These are phyloP conservation scores for Candida xiaguanensis DNA, from an alignment of 805 yeast species.

Conservation along the genomic window DNA sequence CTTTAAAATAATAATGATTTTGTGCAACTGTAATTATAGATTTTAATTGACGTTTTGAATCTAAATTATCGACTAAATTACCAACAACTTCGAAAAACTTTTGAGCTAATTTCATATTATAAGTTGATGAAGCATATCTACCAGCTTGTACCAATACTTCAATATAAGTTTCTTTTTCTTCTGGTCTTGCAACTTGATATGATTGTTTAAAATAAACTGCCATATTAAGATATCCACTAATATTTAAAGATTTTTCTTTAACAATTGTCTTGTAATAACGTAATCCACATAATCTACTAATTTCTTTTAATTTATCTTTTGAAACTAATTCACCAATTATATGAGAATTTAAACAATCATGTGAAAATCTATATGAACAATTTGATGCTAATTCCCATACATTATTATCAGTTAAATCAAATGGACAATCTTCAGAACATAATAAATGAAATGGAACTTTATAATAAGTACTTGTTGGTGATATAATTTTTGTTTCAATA, in stretches of 20 bases:
- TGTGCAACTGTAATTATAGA: slow-evolving; percentile 30
- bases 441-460: slow-evolving; percentile 45
- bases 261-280: slow-evolving; percentile 26
- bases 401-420: slow-evolving; percentile 24
- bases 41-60: slow-evolving; percentile 18
- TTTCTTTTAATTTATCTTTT: slow-evolving; percentile 21
- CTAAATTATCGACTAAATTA: slow-evolving; percentile 18
- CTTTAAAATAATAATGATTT: slow-evolving; percentile 22
- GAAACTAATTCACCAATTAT: slow-evolving; percentile 19
- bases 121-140: slow-evolving; percentile 39
- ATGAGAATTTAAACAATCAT: slow-evolving; percentile 22
- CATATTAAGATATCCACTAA: slow-evolving; percentile 28
- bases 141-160: slow-evolving; percentile 44
- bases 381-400: slow-evolving; percentile 33
- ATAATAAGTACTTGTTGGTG: slow-evolving; percentile 40
- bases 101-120: slow-evolving; percentile 39
- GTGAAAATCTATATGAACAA: slow-evolving; percentile 36
- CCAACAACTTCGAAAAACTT: slow-evolving; percentile 36
- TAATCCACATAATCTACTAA: slow-evolving; percentile 41
- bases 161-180: slow-evolving; percentile 34
- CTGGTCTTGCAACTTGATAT: slow-evolving; percentile 24
- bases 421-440: slow-evolving; percentile 21
- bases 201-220: slow-evolving; percentile 40
- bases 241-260: slow-evolving; percentile 13
- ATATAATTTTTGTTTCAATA: slow-evolving; percentile 27